Conservation (phyloP, 1,139 yeast genomes). For the Nakaseomyces kungkrabaensis region DNA sequence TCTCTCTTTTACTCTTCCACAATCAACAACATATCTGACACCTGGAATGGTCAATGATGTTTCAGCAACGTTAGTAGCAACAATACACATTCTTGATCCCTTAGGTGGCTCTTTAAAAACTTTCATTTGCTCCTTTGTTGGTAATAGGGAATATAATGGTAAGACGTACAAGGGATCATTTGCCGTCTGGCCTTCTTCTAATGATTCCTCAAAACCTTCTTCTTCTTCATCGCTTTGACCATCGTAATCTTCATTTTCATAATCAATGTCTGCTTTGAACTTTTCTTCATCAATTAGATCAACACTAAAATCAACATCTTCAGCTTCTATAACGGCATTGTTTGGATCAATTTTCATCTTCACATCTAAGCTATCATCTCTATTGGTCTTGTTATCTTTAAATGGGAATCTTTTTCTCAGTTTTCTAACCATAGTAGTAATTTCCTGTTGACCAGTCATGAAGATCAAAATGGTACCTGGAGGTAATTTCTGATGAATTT, state of each 20-base stretch:
- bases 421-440: conserved; percentile 60
- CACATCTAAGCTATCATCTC: conserved; percentile 26
- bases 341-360: conserved; percentile 48
- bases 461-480: conserved; percentile 91
- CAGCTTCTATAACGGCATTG: conserved; percentile 67
- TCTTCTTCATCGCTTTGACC: conserved; percentile 50
- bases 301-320: conserved; percentile 76
- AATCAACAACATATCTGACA: conserved; percentile 86
- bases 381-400: conserved; percentile 29
- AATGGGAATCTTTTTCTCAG: conserved; percentile 63
- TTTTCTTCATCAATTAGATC: conserved; percentile 32
- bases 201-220: conserved; percentile 82
- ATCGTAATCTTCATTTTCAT: conserved; percentile 31
- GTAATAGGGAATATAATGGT: conserved; percentile 84
- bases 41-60: conserved; percentile 96
- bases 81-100: conserved; percentile 80
- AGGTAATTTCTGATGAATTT: conserved; percentile 78
- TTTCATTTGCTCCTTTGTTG: conserved; percentile 90
- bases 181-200: conserved; percentile 66
- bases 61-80: conserved; percentile 97
- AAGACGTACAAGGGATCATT: conserved; percentile 80
- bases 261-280: conserved; percentile 18
- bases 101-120: conserved; percentile 80
- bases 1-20: conserved; percentile 89
- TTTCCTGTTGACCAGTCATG: conserved; percentile 91